Percentiles rank a stretch among this genome's conserved stretches.
These are phyloP conservation scores for Exophiala calicioides DNA, from an alignment of 2,329 filamentous ascomycete species.

Conservation along the genomic window DNA sequence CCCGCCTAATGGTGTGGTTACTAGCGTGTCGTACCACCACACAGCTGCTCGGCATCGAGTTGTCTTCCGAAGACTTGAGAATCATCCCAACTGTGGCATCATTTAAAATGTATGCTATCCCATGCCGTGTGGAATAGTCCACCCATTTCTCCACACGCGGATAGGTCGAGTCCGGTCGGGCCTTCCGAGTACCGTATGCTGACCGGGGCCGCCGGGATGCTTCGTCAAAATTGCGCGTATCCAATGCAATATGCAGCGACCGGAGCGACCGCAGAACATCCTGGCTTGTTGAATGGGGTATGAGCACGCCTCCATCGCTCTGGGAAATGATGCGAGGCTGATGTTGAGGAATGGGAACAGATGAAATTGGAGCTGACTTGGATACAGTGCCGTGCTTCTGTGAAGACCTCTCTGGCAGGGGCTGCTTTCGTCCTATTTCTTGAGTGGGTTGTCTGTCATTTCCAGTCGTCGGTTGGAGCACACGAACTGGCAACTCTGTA, in stretches of 20 bases:
- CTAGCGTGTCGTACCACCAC: constrained; percentile 50
- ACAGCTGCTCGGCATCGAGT: constrained; percentile 46
- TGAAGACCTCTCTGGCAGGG: not conserved
- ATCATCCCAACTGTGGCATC: constrained; percentile 54
- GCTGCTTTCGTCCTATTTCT: constrained; percentile 3
- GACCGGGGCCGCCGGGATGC: constrained; percentile 12
- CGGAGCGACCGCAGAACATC: constrained; percentile 17
- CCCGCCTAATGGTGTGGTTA: constrained; percentile 48
- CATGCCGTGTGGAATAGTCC: constrained; percentile 54
- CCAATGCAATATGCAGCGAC: constrained; percentile 16
- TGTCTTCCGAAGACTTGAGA: constrained; percentile 45
- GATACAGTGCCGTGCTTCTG: constrained; percentile 4
- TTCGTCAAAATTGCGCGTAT: constrained; percentile 15
- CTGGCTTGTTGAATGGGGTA: constrained; percentile 14
- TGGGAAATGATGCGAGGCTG: constrained; percentile 21
- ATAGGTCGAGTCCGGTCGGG: constrained; percentile 34
- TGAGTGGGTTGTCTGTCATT: constrained; percentile 11
- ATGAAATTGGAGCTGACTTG: not conserved
- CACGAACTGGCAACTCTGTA: constrained; percentile 42
- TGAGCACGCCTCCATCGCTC: constrained; percentile 6
- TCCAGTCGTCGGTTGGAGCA: constrained; percentile 13
- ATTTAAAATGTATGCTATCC: constrained; percentile 54
- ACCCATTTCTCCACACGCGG: constrained; percentile 56
- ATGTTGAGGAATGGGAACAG: constrained; percentile 4
- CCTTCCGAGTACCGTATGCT: constrained; percentile 17